Evolutionary conservation across 805 yeast genomes (phyloP).

Genomic region (Cyberlindnera euphorbiae): DNA sequence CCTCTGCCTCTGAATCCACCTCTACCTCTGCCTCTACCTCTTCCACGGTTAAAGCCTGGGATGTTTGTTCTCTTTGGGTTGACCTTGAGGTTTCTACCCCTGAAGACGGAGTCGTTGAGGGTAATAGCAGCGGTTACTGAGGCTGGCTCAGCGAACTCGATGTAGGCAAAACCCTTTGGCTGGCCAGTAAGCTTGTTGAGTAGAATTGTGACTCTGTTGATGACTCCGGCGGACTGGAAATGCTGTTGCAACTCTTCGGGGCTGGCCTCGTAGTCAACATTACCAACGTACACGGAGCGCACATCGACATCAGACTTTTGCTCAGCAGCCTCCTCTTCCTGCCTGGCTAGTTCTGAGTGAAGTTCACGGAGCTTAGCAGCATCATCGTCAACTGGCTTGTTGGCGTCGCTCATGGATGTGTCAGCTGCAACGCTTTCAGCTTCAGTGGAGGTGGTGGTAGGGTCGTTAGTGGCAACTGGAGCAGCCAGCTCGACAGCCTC

Average conservation of each 20-base stretch:
- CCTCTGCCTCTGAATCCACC: constrained; percentile 33
- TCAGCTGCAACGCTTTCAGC: neutral
- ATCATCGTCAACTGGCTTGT: constrained; percentile 39
- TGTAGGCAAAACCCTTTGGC: constrained; percentile 84
- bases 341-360: constrained; percentile 44
- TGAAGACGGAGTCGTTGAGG: constrained; percentile 59
- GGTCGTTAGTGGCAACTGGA: neutral
- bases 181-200: constrained; percentile 70
- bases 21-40: constrained; percentile 48
- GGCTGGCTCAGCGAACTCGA: constrained; percentile 72
- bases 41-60: constrained; percentile 56
- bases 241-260: constrained; percentile 77
- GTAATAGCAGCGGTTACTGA: constrained; percentile 61
- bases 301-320: constrained; percentile 67
- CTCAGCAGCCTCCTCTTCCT: constrained; percentile 36
- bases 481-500: too few relatives aligned
- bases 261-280: constrained; percentile 74
- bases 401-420: constrained; percentile 1
- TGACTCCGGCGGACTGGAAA: constrained; percentile 64
- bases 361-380: constrained; percentile 56
- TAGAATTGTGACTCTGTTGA: constrained; percentile 75
- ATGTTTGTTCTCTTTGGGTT: constrained; percentile 75
- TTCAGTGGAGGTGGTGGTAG: neutral
- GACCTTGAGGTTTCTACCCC: constrained; percentile 70
- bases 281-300: constrained; percentile 76